Evolutionary conservation across 306 rosid genomes (phyloP), one percentile per base, ranked within the genome.

Genomic region (Rosa rugosa): DNA sequence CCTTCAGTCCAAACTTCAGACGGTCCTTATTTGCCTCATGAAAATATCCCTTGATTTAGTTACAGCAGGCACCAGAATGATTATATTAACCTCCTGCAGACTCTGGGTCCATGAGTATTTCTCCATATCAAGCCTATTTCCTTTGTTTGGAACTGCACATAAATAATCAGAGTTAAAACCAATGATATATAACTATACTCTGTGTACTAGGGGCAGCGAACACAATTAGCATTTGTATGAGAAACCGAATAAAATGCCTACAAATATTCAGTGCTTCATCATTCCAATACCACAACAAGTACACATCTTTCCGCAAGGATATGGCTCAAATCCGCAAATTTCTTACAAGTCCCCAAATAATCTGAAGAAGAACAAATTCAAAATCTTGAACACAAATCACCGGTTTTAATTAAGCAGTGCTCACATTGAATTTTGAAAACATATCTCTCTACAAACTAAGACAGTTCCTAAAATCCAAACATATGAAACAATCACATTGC

Each of bases 91-190:
- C 85, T 94, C 98, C 82, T 92, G 97, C n/a, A 94, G 88, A 64
- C 83, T 80, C 85, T 94, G 98, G 6, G 98, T 94, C 98, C 98
- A 94, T 8, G 93, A 90, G 82, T 91, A 90, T 0, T 89, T 83
- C 72, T 94, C 98, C 84, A 94, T 70, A 84, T 94, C 98, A 87
- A 94, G 77, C 18, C 98, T 97, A 77, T 94, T 94, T 41, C 94
- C 98, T 11, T 53, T 73, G 84, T 94, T 94, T 56, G 97, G 98
- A 75, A 53, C 98, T 92, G 96, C 70, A 41, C 65, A 82, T 0
- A 46, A 12, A 69, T 0, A 72, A 36, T 51, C 63, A 20, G 63
- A 70, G 41, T 44, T 46, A 72, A 18, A 25, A 36, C 64, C 16
- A 63, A 31, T 9, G 6, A 51, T 20, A 54, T 0, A 0, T 20